Evolutionary conservation across 306 rosid genomes (phyloP).

Genomic region (Lathyrus sativus): DNA sequence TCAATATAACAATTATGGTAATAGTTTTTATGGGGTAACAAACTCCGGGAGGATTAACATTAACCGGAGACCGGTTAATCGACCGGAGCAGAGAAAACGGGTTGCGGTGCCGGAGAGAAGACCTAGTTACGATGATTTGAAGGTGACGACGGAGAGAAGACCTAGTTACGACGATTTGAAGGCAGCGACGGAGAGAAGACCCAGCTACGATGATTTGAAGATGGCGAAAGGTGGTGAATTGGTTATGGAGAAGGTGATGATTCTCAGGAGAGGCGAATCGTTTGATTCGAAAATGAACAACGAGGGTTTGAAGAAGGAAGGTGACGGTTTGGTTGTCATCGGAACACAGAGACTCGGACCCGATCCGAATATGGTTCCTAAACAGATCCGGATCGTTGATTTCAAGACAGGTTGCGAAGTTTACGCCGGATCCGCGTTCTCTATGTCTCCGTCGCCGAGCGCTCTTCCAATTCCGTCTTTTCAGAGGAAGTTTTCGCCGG

Average conservation of each 20-base stretch:
- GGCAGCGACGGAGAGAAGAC: constrained; percentile 16
- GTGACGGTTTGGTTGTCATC: constrained; percentile 44
- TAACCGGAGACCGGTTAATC: constrained; percentile 45
- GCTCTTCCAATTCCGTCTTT: constrained; percentile 87
- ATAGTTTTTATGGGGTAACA: background rate
- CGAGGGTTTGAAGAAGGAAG: constrained; percentile 49
- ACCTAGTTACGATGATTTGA: constrained; percentile 59
- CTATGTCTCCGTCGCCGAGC: constrained; percentile 82
- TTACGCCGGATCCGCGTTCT: constrained; percentile 89
- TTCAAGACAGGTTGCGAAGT: constrained; percentile 33
- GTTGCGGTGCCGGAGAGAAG: constrained; percentile 36
- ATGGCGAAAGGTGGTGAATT: constrained; percentile 35
- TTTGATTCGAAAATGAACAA: constrained; percentile 59
- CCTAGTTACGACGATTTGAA: constrained; percentile 48
- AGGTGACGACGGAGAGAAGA: constrained; percentile 21
- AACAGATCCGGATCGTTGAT: constrained; percentile 51
- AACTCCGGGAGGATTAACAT: constrained; percentile 43
- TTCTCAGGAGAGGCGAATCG: constrained; percentile 78
- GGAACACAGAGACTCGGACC: constrained; percentile 68
- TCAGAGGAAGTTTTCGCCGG: constrained; percentile 49
- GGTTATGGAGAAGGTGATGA: constrained; percentile 65
- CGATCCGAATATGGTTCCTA: constrained; percentile 52
- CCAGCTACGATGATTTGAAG: constrained; percentile 49
- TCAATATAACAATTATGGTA: constrained; percentile 3
- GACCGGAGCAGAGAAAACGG: constrained; percentile 54